Conservation (phyloP, 768 basidiomycete species). For the Mycena vulgaris region DNA sequence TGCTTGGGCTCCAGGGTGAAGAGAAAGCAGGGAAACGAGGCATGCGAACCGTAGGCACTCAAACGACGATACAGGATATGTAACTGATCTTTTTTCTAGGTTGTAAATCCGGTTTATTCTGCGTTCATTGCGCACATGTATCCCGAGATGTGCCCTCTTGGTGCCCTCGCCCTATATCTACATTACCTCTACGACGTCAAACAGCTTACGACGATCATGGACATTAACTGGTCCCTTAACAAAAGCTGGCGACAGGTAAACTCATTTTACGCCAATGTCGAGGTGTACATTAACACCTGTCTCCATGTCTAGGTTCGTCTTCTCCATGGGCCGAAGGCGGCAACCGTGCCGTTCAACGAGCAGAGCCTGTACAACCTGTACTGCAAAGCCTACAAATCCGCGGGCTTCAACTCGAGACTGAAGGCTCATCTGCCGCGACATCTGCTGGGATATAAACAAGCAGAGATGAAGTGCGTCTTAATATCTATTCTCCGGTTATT, state of each 20-base stretch:
- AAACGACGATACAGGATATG: neutral
- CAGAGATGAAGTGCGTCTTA: neutral
- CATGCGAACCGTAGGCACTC: constrained; percentile 41
- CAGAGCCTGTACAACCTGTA: neutral
- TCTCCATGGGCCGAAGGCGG: neutral
- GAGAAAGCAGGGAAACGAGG: constrained; percentile 44
- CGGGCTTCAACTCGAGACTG: neutral
- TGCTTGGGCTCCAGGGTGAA: constrained; percentile 48
- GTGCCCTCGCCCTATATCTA: constrained; percentile 9
- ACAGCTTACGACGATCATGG: neutral
- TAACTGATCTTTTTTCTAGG: neutral
- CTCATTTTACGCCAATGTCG: too few species aligned
- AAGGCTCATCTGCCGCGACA: neutral
- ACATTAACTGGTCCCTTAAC: constrained; percentile 4
- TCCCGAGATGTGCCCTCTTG: constrained; percentile 20
- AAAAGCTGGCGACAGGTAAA: neutral
- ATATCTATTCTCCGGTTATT: neutral
- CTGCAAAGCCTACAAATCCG: neutral
- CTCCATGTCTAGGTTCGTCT: neutral
- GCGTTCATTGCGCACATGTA: constrained; percentile 9
- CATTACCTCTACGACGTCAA: constrained; percentile 12
- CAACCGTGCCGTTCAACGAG: neutral
- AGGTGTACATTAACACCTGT: neutral
- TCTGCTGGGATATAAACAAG: neutral
- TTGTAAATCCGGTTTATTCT: constrained; percentile 18